Conservation (phyloP, 768 basidiomycete species). For the Boletellus sp. region DNA sequence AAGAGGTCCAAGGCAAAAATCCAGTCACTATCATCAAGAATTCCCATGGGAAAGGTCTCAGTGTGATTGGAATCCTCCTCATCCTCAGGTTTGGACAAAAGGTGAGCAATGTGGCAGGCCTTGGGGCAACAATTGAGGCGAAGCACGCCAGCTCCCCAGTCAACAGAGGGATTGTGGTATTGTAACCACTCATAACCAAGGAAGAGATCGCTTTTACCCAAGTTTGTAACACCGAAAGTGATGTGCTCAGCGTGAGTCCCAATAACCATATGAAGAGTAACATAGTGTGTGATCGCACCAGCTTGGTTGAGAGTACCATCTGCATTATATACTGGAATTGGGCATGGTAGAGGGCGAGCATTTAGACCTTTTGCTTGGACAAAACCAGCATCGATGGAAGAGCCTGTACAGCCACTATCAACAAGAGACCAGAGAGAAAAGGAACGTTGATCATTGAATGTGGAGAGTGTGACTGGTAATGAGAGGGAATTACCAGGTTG, state of each 20-base stretch:
- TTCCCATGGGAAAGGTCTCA: not conserved
- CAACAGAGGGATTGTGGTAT: not conserved
- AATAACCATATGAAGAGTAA: not conserved
- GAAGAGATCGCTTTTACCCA: conserved; percentile 4
- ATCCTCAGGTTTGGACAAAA: not conserved
- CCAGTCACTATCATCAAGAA: not conserved
- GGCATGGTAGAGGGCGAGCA: not conserved
- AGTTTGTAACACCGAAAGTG: not conserved
- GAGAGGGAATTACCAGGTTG: conserved; percentile 1
- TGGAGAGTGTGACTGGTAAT: not conserved
- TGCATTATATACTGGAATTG: conserved; percentile 19
- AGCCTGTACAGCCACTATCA: conserved; percentile 23
- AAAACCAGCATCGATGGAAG: conserved; percentile 15
- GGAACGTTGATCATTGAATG: not conserved
- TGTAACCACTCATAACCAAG: conserved; percentile 3
- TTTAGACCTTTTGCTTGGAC: conserved; percentile 4
- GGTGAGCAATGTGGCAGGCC: not conserved
- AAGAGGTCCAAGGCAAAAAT: conserved; percentile 3
- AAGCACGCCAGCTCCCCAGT: not conserved
- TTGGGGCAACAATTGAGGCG: conserved; percentile 1
- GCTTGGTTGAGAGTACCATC: conserved; percentile 12
- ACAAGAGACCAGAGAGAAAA: conserved; percentile 2
- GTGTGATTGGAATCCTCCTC: not conserved
- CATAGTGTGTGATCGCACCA: conserved; percentile 10
- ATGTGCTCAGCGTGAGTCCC: not conserved